Evolutionary conservation across 2,329 filamentous ascomycete species (phyloP).

Genomic region (Aspergillus clavatus): DNA sequence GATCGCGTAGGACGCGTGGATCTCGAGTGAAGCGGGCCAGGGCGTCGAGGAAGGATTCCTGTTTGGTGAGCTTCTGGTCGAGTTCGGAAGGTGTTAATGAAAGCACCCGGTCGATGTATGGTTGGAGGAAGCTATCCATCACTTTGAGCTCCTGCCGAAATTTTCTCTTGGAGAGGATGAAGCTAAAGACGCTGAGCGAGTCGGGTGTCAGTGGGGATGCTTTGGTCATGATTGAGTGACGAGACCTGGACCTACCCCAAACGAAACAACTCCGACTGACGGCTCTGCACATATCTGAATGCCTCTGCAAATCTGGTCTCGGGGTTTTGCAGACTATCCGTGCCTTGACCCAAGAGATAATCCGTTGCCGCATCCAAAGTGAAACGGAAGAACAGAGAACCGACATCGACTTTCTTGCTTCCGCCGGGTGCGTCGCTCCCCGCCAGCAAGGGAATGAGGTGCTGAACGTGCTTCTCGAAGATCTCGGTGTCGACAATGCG

Average conservation of each 20-base stretch:
- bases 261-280: slow-evolving; percentile 64
- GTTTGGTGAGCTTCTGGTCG: slow-evolving; percentile 62
- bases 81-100: slow-evolving; percentile 66
- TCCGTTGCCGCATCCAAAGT: slow-evolving; percentile 82
- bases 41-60: slow-evolving; percentile 81
- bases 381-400: slow-evolving; percentile 74
- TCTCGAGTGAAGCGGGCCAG: slow-evolving; percentile 72
- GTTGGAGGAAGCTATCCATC: slow-evolving; percentile 71
- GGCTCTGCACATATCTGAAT: slow-evolving; percentile 71
- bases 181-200: slow-evolving; percentile 51
- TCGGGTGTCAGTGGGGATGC: not conserved
- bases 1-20: slow-evolving; percentile 66
- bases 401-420: slow-evolving; percentile 59
- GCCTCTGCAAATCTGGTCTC: slow-evolving; percentile 71
- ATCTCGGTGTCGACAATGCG: slow-evolving; percentile 76
- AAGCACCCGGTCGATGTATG: slow-evolving; percentile 71
- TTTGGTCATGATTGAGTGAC: not conserved
- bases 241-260: slow-evolving; percentile 49
- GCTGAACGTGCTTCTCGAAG: slow-evolving; percentile 74
- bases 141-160: slow-evolving; percentile 62
- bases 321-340: slow-evolving; percentile 58
- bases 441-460: slow-evolving; percentile 64
- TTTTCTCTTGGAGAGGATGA: slow-evolving; percentile 57
- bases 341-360: slow-evolving; percentile 74
- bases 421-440: slow-evolving; percentile 33